These are phyloP conservation scores for Gracilaria gracilis DNA, from an alignment of 23 red algal species.

Conservation along the genomic window DNA sequence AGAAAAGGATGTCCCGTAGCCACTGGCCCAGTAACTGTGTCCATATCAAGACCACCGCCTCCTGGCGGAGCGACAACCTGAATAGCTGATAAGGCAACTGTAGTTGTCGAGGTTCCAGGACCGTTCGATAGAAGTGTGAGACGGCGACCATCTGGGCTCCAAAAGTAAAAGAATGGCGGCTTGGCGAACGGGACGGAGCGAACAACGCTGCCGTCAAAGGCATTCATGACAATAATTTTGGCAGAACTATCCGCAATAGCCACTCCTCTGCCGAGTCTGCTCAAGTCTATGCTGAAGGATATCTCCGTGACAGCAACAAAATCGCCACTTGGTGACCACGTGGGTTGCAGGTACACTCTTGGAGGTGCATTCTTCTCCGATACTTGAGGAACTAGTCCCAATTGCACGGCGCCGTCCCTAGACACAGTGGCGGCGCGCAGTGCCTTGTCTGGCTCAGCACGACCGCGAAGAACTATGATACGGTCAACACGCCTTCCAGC, in stretches of 20 bases:
- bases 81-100: constrained; percentile 51
- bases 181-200: constrained; percentile 30
- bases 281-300: constrained; percentile 45
- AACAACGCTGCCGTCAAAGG: constrained; percentile 71
- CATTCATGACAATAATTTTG: constrained; percentile 68
- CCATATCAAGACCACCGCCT: constrained; percentile 59
- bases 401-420: constrained; percentile 53
- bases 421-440: constrained; percentile 65
- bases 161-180: constrained; percentile 81
- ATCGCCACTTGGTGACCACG: constrained; percentile 63
- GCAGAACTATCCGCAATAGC: constrained; percentile 51
- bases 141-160: constrained; percentile 64
- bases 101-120: constrained; percentile 2
- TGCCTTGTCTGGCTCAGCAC: constrained; percentile 45
- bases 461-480: constrained; percentile 48
- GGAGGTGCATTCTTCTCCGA: constrained; percentile 22
- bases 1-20: constrained; percentile 69
- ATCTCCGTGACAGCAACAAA: constrained; percentile 77
- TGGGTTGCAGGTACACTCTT: constrained; percentile 67
- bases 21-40: constrained; percentile 61
- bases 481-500: constrained; percentile 58
- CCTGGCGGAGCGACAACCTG: constrained; percentile 72
- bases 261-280: constrained; percentile 37
- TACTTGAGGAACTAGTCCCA: constrained; percentile 35
- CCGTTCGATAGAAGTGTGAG: constrained; percentile 73